phyloP scores from a whole-genome alignment of 768 basidiomycete genomes.

The Auricularia auricula-judae region DNA sequence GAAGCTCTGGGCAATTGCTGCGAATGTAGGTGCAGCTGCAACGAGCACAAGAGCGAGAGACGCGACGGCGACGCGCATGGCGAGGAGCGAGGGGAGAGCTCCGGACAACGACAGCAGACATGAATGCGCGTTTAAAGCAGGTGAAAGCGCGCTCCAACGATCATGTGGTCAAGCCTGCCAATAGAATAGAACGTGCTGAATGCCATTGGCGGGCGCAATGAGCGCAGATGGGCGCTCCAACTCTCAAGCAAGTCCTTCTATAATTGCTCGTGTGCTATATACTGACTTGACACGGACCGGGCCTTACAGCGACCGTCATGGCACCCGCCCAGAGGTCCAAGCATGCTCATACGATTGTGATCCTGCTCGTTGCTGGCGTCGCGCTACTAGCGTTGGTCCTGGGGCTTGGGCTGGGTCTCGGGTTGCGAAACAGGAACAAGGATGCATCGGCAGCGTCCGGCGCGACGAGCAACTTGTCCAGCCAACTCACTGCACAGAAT shows the following conservation, averaged over 20 bases:
- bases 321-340: too few relatives aligned
- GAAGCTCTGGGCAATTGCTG: slow-evolving; percentile 17
- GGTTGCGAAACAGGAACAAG: slow-evolving; percentile 3
- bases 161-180: neutral
- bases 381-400: slow-evolving; percentile 7
- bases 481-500: neutral
- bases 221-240: neutral
- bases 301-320: too few relatives aligned
- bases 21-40: slow-evolving; percentile 2
- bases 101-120: neutral
- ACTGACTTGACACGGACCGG: too few relatives aligned
- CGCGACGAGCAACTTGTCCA: neutral
- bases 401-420: slow-evolving; percentile 10
- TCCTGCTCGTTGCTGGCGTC: neutral
- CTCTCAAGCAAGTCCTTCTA: too few relatives aligned
- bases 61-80: neutral
- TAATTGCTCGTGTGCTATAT: too few relatives aligned
- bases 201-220: neutral
- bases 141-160: too few relatives aligned
- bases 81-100: neutral
- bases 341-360: neutral
- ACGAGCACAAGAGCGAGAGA: neutral
- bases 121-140: too few relatives aligned
- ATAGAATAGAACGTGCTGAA: neutral
- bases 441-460: neutral